phyloP scores from a whole-genome alignment of 2,329 filamentous ascomycete genomes.

The Mycocentrospora acerina region DNA sequence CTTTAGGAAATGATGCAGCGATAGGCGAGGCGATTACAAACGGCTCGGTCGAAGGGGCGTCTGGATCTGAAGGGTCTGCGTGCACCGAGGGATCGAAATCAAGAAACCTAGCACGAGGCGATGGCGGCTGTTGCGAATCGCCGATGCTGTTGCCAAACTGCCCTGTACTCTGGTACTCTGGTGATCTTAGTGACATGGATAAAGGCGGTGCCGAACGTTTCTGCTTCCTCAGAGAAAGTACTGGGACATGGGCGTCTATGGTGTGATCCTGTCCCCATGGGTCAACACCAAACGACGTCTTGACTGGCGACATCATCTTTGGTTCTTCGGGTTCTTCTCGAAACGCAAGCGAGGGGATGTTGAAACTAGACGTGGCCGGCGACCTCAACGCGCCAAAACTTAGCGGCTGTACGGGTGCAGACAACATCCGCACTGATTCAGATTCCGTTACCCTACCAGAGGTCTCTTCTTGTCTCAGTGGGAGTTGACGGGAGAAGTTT shows the following conservation, averaged over 20 bases:
- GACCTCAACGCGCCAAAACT: conserved; percentile 29
- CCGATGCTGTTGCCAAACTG: conserved; percentile 7
- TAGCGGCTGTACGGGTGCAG: conserved; percentile 20
- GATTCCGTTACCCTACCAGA: conserved; percentile 13
- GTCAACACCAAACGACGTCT: conserved; percentile 30
- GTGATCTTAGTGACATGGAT: conserved; percentile 24
- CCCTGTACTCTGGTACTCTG: conserved; percentile 21
- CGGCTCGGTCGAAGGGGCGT: conserved; percentile 3
- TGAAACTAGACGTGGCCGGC: conserved; percentile 32
- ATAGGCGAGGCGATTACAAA: conserved; percentile 42
- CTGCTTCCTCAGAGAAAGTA: conserved; percentile 10
- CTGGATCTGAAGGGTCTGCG: neutral
- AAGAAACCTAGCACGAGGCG: conserved; percentile 22
- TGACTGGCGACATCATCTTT: conserved; percentile 31
- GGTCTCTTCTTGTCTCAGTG: conserved; percentile 23
- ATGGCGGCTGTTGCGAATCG: conserved; percentile 21
- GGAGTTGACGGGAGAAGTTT: conserved; percentile 44
- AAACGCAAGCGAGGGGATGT: conserved; percentile 21
- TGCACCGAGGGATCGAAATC: conserved; percentile 6
- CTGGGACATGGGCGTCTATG: conserved; percentile 12
- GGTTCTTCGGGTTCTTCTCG: conserved; percentile 15
- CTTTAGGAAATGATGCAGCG: conserved; percentile 39
- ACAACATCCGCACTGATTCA: conserved; percentile 9
- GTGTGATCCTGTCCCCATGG: conserved; percentile 33
- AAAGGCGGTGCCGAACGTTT: conserved; percentile 12